A percentile compares a stretch with the other conserved stretches of the same genome.
Conservation (phyloP, 2,329 filamentous ascomycete species). For the Myriosclerotinia scirpicola region DNA sequence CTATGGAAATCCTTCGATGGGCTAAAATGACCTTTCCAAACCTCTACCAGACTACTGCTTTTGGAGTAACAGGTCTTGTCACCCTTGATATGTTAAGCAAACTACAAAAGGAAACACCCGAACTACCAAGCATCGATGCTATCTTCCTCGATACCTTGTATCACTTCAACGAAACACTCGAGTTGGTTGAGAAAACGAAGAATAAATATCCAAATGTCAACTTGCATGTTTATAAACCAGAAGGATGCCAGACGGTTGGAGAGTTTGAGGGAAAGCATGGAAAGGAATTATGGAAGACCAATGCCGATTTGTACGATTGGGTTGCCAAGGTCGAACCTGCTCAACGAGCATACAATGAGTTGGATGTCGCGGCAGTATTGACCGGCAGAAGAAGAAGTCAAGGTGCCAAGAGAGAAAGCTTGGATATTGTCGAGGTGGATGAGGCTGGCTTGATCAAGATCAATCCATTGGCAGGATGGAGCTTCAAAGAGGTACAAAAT, state of each 20-base stretch:
- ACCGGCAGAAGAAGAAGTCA: slow-evolving; percentile 91
- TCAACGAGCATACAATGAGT: slow-evolving; percentile 82
- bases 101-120: slow-evolving; percentile 63
- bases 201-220: slow-evolving; percentile 74
- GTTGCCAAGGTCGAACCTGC: slow-evolving; percentile 97
- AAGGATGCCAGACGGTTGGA: slow-evolving; percentile 66
- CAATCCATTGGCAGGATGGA: slow-evolving; percentile 95
- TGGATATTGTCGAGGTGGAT: slow-evolving; percentile 91
- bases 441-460: slow-evolving; percentile 89
- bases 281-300: slow-evolving; percentile 77
- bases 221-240: slow-evolving; percentile 88
- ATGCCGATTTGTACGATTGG: slow-evolving; percentile 92
- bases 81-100: slow-evolving; percentile 85
- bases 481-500: slow-evolving; percentile 81
- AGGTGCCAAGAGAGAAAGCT: slow-evolving; percentile 84
- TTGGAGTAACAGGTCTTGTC: slow-evolving; percentile 76
- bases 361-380: slow-evolving; percentile 85
- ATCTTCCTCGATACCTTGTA: slow-evolving; percentile 84
- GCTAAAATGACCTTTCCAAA: slow-evolving; percentile 86
- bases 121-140: slow-evolving; percentile 60
- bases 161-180: slow-evolving; percentile 76
- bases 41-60: slow-evolving; percentile 83
- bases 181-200: slow-evolving; percentile 71
- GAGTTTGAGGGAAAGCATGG: slow-evolving; percentile 85
- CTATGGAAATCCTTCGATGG: slow-evolving; percentile 90